These are phyloP conservation scores for Eutrema japonicum DNA, from an alignment of 345 rosid genomes.

Conservation along the genomic window DNA sequence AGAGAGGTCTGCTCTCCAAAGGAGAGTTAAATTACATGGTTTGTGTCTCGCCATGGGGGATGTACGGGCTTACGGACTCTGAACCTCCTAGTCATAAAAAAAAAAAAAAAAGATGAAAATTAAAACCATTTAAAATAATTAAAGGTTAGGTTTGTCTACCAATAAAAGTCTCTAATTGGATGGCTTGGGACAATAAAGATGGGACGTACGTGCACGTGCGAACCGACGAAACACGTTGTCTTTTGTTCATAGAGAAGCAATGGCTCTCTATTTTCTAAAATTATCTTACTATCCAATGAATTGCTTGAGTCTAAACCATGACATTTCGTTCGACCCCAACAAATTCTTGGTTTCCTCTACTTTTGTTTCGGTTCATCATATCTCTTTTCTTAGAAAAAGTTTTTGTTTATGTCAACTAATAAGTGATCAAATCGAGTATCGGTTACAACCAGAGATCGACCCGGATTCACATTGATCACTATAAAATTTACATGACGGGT, in stretches of 20 bases:
- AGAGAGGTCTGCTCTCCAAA: too few species aligned
- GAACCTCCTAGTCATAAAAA: too few species aligned
- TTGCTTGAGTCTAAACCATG: constrained; percentile 5
- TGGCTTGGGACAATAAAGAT: constrained; percentile 28
- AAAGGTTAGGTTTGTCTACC: constrained; percentile 26
- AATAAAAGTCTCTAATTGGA: constrained; percentile 20
- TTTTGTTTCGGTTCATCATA: neutral
- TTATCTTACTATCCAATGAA: constrained; percentile 4
- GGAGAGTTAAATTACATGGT: too few species aligned
- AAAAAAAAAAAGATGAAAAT: neutral
- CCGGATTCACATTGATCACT: neutral
- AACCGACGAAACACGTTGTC: constrained; percentile 5
- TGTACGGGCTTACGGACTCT: too few species aligned
- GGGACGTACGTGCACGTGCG: constrained; percentile 1
- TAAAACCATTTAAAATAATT: neutral
- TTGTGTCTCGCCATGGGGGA: too few species aligned
- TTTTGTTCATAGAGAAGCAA: constrained; percentile 5
- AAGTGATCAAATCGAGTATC: neutral
- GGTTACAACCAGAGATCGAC: neutral
- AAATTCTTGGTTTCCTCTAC: neutral
- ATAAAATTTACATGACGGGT: neutral
- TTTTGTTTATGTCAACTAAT: neutral
- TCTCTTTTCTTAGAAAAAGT: neutral
- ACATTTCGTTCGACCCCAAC: neutral
- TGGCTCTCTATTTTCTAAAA: neutral